phyloP scores from a whole-genome alignment of 2,329 filamentous ascomycete genomes.

The Phialophora expanda region DNA sequence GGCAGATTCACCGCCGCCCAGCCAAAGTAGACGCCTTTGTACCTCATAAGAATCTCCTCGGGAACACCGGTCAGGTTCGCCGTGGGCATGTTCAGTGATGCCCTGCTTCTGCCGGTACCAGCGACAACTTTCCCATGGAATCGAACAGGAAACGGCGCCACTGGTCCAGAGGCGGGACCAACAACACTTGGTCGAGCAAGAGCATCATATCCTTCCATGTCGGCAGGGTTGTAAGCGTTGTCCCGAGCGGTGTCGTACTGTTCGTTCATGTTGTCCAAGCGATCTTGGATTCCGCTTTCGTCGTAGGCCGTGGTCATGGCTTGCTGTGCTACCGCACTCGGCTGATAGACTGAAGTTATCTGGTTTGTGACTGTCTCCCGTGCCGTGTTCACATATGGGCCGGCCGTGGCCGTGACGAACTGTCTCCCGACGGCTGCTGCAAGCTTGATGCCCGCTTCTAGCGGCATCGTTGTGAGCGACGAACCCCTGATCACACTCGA shows the following conservation, averaged over 20 bases:
- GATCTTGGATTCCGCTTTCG: conserved; percentile 42
- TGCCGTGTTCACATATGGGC: conserved; percentile 48
- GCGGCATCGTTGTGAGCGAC: conserved; percentile 66
- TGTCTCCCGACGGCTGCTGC: conserved; percentile 48
- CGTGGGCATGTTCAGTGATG: conserved; percentile 57
- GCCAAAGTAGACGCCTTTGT: conserved; percentile 68
- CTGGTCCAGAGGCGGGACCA: conserved; percentile 59
- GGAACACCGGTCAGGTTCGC: conserved; percentile 61
- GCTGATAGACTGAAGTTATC: conserved; percentile 40
- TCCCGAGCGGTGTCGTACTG: conserved; percentile 45
- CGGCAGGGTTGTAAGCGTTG: conserved; percentile 32
- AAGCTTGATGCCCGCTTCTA: conserved; percentile 68
- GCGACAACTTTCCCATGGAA: conserved; percentile 57
- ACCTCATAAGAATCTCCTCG: conserved; percentile 58
- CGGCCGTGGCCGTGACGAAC: conserved; percentile 55
- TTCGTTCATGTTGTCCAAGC: conserved; percentile 46
- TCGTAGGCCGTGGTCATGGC: conserved; percentile 46
- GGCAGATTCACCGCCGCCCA: conserved; percentile 60
- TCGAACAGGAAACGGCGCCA: conserved; percentile 59
- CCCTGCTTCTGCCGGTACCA: conserved; percentile 51
- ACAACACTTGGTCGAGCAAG: conserved; percentile 48
- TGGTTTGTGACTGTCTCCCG: conserved; percentile 25
- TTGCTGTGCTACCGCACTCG: conserved; percentile 42
- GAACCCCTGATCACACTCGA: conserved; percentile 68
- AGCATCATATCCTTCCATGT: conserved; percentile 35